Conservation (phyloP, 2,329 filamentous ascomycete species). For the Stylonectria norvegica region DNA sequence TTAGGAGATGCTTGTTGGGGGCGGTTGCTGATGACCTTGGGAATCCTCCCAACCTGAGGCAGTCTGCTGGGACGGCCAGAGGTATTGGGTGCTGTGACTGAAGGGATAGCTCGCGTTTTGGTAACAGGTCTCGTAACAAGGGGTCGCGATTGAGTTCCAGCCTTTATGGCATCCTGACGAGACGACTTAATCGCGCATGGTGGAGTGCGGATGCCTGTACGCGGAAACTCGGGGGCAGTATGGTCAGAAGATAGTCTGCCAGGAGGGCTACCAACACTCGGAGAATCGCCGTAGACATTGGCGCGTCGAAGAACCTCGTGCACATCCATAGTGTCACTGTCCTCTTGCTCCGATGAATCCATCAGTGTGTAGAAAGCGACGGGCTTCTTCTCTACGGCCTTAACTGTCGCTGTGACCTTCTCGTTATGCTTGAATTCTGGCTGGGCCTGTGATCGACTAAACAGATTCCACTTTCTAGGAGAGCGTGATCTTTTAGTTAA, state of each 20-base stretch:
- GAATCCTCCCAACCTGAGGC: slow-evolving; percentile 80
- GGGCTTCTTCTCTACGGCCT: slow-evolving; percentile 47
- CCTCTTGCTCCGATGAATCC: slow-evolving; percentile 55
- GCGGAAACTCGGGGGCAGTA: slow-evolving; percentile 13
- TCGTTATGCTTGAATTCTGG: slow-evolving; percentile 37
- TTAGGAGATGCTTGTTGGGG: slow-evolving; percentile 65
- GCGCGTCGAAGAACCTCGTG: slow-evolving; percentile 51
- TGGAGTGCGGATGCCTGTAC: slow-evolving; percentile 8
- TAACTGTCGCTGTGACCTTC: slow-evolving; percentile 48
- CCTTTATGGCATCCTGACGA: background rate
- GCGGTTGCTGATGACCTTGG: slow-evolving; percentile 70
- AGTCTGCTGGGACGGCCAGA: slow-evolving; percentile 54
- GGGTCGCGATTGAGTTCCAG: background rate
- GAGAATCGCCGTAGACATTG: slow-evolving; percentile 32
- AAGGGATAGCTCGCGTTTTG: slow-evolving; percentile 1
- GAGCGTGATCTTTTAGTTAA: slow-evolving; percentile 52
- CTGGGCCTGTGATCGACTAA: slow-evolving; percentile 52
- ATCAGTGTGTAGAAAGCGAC: slow-evolving; percentile 61
- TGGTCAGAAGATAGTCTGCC: slow-evolving; percentile 8
- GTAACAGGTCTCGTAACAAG: slow-evolving; percentile 3
- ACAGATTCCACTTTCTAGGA: slow-evolving; percentile 62
- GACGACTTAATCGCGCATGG: slow-evolving; percentile 3
- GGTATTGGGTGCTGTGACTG: slow-evolving; percentile 4
- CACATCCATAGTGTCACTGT: slow-evolving; percentile 39
- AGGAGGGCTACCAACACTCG: slow-evolving; percentile 13